Evolutionary conservation across 2,329 filamentous ascomycete species (phyloP), one percentile per base, ranked within the genome.

Genomic region (Cercospora sp.): DNA sequence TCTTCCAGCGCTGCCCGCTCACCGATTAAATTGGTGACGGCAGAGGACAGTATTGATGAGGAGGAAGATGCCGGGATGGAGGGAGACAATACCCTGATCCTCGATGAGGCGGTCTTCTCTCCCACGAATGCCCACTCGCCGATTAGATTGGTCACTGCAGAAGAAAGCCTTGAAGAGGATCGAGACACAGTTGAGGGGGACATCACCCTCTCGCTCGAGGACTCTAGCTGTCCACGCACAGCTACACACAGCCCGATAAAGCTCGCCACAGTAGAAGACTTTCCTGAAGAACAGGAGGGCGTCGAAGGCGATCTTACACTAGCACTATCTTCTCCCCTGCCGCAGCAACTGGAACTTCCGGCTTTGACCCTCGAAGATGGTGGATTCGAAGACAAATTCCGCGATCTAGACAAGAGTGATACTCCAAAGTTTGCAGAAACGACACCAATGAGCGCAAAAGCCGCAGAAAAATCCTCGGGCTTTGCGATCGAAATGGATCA

Each of bases 351-450:
- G 7, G 53, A 16, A 20, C 60, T 59, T 26, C 61, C 62, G n/a
- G 45, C 51, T 16, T 42, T 61, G 23, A 31, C 61, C 31, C 18
- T 64, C 12, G 33, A 58, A 31, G 28, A n/a, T 20, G 55, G 57
- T 36, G 33, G 51, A 26, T 68, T 26, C 40, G 59, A 70, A n/a
- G 64, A 58, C 10, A 67, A 66, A 23, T 60, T 66, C 13, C 64
- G 68, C 33, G 51, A 61, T 10, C 57, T 60, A 26, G 55, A 64
- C 8, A 60, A 68, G 13, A 20, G n/a, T 3, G 62, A 60, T 16
- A 65, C 72, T 31, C 77, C 77, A 30, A 73, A 75, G 61, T 79
- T 77, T 65, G 77, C 76, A 20, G 61, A 73, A 42, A 71, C 77
- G 3, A 79, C 77, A 2, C 45, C 45, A 1, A 51, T 6, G 45